Percentiles rank a stretch among this genome's conserved stretches.
These are phyloP conservation scores for Aspergillus sp. DNA, from an alignment of 2,329 filamentous ascomycete genomes.

Conservation along the genomic window DNA sequence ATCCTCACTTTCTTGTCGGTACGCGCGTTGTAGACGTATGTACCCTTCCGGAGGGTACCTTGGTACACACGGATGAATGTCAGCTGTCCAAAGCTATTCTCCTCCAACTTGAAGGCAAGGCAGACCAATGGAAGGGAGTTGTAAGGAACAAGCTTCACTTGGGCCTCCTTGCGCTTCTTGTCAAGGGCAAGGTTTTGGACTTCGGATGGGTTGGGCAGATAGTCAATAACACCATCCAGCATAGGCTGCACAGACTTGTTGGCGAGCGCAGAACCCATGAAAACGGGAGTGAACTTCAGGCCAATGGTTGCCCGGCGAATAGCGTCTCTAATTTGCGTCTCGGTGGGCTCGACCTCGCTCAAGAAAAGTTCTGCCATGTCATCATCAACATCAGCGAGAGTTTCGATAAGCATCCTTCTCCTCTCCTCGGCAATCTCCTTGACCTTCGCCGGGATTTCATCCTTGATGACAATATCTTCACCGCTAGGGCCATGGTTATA, in stretches of 20 bases:
- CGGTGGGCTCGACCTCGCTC: constrained; percentile 77
- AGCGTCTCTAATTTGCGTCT: constrained; percentile 83
- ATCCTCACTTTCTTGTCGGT: constrained; percentile 96
- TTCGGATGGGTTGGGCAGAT: constrained; percentile 86
- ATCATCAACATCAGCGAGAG: constrained; percentile 94
- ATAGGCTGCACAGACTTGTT: constrained; percentile 96
- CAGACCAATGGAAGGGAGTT: constrained; percentile 92
- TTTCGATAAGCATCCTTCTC: constrained; percentile 84
- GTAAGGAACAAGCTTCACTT: constrained; percentile 87
- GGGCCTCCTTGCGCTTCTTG: constrained; percentile 71
- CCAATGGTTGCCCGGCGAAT: constrained; percentile 87
- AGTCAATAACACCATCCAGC: constrained; percentile 95
- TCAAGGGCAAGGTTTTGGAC: constrained; percentile 89
- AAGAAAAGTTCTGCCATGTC: constrained; percentile 95
- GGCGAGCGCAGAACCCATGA: constrained; percentile 94
- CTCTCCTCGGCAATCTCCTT: constrained; percentile 76
- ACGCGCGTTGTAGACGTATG: constrained; percentile 89
- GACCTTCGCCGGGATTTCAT: constrained; percentile 80
- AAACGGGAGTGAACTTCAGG: constrained; percentile 87
- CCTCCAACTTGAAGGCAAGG: constrained; percentile 96
- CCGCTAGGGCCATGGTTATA: constrained; percentile 87
- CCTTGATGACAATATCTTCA: constrained; percentile 70
- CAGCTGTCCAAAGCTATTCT: constrained; percentile 96
- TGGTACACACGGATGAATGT: constrained; percentile 99
- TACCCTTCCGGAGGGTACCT: constrained; percentile 81